phyloP scores from a whole-genome alignment of 768 basidiomycete genomes.

The Ramaria rubella region DNA sequence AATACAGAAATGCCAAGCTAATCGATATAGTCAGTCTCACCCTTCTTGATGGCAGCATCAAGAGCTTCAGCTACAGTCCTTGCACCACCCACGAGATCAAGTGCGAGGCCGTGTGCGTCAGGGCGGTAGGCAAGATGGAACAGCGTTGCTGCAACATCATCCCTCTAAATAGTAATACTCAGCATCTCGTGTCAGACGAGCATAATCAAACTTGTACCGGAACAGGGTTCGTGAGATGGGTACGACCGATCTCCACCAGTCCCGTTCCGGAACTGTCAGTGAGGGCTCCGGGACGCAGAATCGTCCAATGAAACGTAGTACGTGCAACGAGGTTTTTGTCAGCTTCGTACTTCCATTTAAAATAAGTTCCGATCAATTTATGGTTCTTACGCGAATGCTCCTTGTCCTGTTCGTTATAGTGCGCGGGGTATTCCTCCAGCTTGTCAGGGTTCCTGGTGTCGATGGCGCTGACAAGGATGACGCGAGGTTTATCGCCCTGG shows the following conservation, averaged over 20 bases:
- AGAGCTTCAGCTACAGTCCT: conserved; percentile 40
- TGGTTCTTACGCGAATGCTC: conserved; percentile 35
- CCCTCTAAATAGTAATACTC: conserved; percentile 32
- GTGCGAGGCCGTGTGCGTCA: conserved; percentile 48
- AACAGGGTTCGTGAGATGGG: conserved; percentile 41
- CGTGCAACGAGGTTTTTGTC: conserved; percentile 39
- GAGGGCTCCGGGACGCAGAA: conserved; percentile 59
- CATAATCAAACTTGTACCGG: conserved; percentile 36
- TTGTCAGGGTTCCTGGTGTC: conserved; percentile 47
- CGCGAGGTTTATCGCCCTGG: conserved; percentile 39
- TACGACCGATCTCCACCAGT: conserved; percentile 45
- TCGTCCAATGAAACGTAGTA: conserved; percentile 56
- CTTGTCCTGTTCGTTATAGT: conserved; percentile 47
- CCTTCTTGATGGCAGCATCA: conserved; percentile 43
- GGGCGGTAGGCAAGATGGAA: conserved; percentile 42
- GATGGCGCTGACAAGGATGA: conserved; percentile 54
- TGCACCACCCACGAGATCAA: conserved; percentile 55
- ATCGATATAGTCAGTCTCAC: conserved; percentile 34
- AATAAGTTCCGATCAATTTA: conserved; percentile 36
- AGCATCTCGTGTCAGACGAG: not conserved
- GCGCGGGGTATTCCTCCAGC: conserved; percentile 32
- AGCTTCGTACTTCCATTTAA: conserved; percentile 38
- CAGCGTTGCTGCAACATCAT: conserved; percentile 50
- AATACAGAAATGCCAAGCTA: too few species aligned
- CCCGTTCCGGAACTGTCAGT: conserved; percentile 45